Evolutionary conservation across 1,284 basidiomycete genomes (phyloP).

Genomic region (Filobasidium uniguttulatum): DNA sequence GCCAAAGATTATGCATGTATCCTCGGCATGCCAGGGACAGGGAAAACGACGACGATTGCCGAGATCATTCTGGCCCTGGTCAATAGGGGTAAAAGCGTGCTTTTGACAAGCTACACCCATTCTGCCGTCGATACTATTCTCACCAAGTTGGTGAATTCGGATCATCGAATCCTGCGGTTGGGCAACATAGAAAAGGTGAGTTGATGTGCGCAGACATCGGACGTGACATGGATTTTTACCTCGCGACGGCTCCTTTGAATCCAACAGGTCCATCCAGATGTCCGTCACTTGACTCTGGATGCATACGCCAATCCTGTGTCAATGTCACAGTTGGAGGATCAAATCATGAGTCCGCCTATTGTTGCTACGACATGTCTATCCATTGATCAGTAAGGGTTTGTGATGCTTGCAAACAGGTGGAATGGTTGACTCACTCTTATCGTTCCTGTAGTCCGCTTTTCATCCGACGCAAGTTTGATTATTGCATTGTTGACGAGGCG

Average conservation of each 20-base stretch:
- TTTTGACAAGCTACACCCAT: conserved; percentile 89
- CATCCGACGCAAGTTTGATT: conserved; percentile 72
- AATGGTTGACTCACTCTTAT: background rate
- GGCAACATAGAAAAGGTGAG: conserved; percentile 83
- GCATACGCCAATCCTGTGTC: conserved; percentile 46
- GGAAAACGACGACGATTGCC: conserved; percentile 91
- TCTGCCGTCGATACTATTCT: conserved; percentile 94
- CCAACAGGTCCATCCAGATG: conserved; percentile 59
- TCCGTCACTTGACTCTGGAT: conserved; percentile 55
- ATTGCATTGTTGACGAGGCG: conserved; percentile 96
- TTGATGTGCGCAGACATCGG: background rate
- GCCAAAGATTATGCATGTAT: conserved; percentile 84
- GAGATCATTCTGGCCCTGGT: conserved; percentile 72
- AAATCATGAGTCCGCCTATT: conserved; percentile 72
- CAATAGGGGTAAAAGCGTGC: conserved; percentile 64
- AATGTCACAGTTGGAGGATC: conserved; percentile 61
- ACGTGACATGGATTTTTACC: background rate
- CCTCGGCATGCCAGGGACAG: conserved; percentile 95
- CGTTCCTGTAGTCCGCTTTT: conserved; percentile 57
- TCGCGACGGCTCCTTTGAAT: background rate
- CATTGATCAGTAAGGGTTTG: conserved; percentile 84
- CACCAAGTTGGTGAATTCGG: conserved; percentile 55
- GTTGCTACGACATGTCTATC: conserved; percentile 91
- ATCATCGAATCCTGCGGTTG: conserved; percentile 65
- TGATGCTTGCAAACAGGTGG: conserved; percentile 9